Conservation (phyloP, 768 basidiomycete genomes). For the Tulasnella sp. region DNA sequence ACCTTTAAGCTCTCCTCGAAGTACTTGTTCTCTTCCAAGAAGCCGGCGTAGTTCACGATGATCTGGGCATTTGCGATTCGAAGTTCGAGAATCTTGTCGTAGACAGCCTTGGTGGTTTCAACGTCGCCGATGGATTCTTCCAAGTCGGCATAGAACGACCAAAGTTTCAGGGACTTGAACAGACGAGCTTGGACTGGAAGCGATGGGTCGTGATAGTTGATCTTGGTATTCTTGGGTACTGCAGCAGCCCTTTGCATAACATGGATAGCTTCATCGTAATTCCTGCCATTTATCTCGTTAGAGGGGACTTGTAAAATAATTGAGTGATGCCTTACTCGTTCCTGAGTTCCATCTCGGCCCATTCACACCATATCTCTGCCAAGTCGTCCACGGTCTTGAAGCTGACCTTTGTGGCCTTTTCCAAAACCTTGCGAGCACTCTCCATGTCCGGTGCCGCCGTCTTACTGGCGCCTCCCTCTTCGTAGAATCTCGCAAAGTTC, state of each 20-base stretch:
- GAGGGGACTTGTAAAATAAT: conserved; percentile 20
- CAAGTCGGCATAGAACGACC: conserved; percentile 98
- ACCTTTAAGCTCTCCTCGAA: conserved; percentile 99
- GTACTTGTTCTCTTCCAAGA: conserved; percentile 96
- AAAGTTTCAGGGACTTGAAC: conserved; percentile 97
- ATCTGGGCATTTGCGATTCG: conserved; percentile 97
- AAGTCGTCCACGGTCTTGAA: conserved; percentile 96
- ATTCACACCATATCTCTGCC: conserved; percentile 98
- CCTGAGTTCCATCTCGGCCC: conserved; percentile 96
- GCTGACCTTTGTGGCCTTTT: conserved; percentile 86
- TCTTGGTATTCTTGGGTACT: conserved; percentile 81
- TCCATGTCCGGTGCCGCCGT: conserved; percentile 77
- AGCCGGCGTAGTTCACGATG: conserved; percentile 94
- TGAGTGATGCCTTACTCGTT: conserved; percentile 65
- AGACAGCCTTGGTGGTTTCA: conserved; percentile 84
- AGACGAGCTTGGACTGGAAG: conserved; percentile 82
- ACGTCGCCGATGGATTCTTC: conserved; percentile 96
- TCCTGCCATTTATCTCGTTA: conserved; percentile 48
- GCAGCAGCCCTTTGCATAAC: conserved; percentile 97
- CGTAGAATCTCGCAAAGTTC: conserved; percentile 97
- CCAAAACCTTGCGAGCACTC: conserved; percentile 85
- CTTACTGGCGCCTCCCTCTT: conserved; percentile 82
- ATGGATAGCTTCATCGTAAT: conserved; percentile 90
- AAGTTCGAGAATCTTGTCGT: conserved; percentile 93
- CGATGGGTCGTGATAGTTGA: conserved; percentile 91